phyloP scores from a whole-genome alignment of 1,284 basidiomycete genomes.

The Takashimella tepidaria region DNA sequence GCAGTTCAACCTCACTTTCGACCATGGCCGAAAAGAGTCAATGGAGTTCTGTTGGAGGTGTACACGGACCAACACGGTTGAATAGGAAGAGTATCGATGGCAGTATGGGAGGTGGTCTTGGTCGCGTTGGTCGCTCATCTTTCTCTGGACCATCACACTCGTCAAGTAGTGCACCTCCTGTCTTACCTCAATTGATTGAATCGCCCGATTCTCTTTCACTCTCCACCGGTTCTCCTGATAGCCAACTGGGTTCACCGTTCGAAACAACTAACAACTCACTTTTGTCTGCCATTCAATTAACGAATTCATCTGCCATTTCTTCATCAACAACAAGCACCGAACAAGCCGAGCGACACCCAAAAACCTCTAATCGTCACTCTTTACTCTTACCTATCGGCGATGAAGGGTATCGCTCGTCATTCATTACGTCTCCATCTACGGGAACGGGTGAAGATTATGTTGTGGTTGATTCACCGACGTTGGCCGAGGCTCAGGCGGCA shows the following conservation, averaged over 20 bases:
- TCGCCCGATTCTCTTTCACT: not conserved
- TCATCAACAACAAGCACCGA: not conserved
- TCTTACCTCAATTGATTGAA: not conserved
- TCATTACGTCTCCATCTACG: too few relatives aligned
- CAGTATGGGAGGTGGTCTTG: slow-evolving; percentile 1
- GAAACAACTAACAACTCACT: not conserved
- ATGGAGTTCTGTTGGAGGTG: too few relatives aligned
- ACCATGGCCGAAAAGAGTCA: not conserved
- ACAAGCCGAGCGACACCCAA: not conserved
- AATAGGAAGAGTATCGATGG: slow-evolving; percentile 13
- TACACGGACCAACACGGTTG: too few relatives aligned
- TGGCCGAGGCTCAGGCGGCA: not conserved
- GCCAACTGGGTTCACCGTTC: not conserved
- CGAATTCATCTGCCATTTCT: not conserved
- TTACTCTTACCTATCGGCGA: slow-evolving; percentile 20
- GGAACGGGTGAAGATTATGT: not conserved
- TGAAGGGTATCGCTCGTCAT: not conserved
- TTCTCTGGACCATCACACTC: not conserved
- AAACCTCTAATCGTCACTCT: slow-evolving; percentile 20
- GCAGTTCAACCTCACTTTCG: slow-evolving; percentile 10
- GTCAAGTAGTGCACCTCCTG: not conserved
- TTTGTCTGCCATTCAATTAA: not conserved
- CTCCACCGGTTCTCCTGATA: not conserved
- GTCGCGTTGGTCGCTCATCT: not conserved
- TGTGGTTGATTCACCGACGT: slow-evolving; percentile 1